Conservation (phyloP, 208 protist genomes). For the Leishmania arabica region DNA sequence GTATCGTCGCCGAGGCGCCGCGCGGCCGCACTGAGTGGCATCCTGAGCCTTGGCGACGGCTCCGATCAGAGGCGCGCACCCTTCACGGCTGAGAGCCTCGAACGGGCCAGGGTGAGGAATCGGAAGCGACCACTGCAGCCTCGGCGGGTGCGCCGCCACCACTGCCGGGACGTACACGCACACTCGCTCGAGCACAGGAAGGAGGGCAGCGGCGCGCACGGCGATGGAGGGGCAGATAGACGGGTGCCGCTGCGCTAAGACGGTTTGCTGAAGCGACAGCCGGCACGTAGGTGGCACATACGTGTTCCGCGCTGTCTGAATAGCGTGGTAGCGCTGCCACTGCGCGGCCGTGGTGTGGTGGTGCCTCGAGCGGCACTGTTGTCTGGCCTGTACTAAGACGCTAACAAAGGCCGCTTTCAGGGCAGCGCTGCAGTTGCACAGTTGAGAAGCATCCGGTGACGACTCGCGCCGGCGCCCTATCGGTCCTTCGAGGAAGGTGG, state of each 20-base stretch:
- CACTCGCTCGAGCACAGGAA: conserved; percentile 53
- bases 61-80: conserved; percentile 46
- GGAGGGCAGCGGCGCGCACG: conserved; percentile 33
- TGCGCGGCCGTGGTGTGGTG: conserved; percentile 10
- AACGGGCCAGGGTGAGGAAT: conserved; percentile 37
- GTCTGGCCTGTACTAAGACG: neutral
- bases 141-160: conserved; percentile 36
- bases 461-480: neutral
- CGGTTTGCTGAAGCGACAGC: conserved; percentile 2
- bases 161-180: conserved; percentile 66
- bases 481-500: neutral
- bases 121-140: conserved; percentile 50
- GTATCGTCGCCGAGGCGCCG: conserved; percentile 31
- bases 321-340: conserved; percentile 23
- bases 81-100: conserved; percentile 21
- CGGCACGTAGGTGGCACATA: conserved; percentile 7
- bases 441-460: neutral
- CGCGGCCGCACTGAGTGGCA: neutral
- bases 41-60: conserved; percentile 21
- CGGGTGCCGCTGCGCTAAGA: conserved; percentile 9
- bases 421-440: neutral
- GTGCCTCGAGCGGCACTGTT: conserved; percentile 1
- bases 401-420: conserved; percentile 3
- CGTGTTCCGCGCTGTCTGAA: conserved; percentile 20
- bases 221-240: conserved; percentile 47